Percentiles rank a stretch among this genome's conserved stretches.
Conservation (phyloP, 164 flowering plant species). For the Umbilicus rupestris region DNA sequence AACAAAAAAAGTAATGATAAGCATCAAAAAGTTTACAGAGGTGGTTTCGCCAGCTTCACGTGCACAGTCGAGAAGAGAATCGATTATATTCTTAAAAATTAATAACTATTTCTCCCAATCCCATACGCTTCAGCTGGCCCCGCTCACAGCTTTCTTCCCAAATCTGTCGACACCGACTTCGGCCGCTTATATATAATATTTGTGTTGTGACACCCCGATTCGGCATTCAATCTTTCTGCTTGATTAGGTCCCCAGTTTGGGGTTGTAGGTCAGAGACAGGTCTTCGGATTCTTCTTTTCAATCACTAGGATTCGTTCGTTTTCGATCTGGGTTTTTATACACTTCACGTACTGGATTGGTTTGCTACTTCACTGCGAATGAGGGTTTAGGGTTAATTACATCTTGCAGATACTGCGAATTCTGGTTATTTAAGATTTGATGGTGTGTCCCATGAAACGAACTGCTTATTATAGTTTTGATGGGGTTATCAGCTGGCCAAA, state of each 20-base stretch:
- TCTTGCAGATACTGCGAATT: not conserved
- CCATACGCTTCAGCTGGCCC: not conserved
- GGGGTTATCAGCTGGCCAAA: not conserved
- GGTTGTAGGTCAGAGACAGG: not conserved
- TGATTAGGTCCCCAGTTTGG: not conserved
- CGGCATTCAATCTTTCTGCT: not conserved
- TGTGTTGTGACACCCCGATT: not conserved
- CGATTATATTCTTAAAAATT: too few relatives aligned
- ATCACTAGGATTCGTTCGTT: not conserved
- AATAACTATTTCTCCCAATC: too few relatives aligned
- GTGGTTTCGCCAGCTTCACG: too few relatives aligned
- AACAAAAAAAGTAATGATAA: too few relatives aligned
- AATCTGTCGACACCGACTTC: conserved; percentile 1
- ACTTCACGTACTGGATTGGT: not conserved
- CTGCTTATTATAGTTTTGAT: not conserved
- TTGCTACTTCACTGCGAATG: not conserved
- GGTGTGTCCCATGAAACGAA: too few relatives aligned
- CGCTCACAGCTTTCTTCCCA: not conserved
- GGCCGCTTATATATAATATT: not conserved
- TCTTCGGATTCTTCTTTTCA: not conserved
- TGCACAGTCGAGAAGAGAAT: too few relatives aligned
- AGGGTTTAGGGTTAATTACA: not conserved
- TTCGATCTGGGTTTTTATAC: not conserved
- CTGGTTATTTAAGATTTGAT: not conserved
- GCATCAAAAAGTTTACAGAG: too few relatives aligned